Conservation (phyloP, 495 filamentous ascomycete species). For the Ascodesmis nigricans region DNA sequence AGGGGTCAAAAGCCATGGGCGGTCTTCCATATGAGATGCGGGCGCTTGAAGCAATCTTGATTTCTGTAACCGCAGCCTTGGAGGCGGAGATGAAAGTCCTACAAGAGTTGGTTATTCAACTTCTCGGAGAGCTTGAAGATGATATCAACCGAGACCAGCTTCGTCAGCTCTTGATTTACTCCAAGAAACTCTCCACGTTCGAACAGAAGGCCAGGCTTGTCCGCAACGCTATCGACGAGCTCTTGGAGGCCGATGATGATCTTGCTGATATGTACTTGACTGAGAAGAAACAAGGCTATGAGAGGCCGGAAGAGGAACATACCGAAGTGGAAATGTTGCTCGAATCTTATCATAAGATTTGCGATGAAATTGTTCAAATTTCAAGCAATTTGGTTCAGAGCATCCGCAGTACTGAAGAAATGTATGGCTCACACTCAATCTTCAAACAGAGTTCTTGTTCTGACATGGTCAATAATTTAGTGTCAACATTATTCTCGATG, state of each 20-base stretch:
- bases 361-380: slow-evolving; percentile 92
- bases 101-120: slow-evolving; percentile 69
- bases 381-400: slow-evolving; percentile 81
- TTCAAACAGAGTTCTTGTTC: neutral
- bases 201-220: slow-evolving; percentile 92
- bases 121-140: slow-evolving; percentile 78
- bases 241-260: slow-evolving; percentile 95
- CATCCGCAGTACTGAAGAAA: slow-evolving; percentile 95
- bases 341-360: slow-evolving; percentile 92
- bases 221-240: slow-evolving; percentile 81
- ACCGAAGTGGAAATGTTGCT: slow-evolving; percentile 92
- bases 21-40: slow-evolving; percentile 48
- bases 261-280: slow-evolving; percentile 84
- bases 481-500: slow-evolving; percentile 89
- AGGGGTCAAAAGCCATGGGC: slow-evolving; percentile 30
- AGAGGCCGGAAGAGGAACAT: slow-evolving; percentile 67
- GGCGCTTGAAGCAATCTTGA: slow-evolving; percentile 59
- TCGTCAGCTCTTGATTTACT: slow-evolving; percentile 70
- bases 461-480: slow-evolving; percentile 24
- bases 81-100: slow-evolving; percentile 88
- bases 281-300: slow-evolving; percentile 54
- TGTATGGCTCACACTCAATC: slow-evolving; percentile 33
- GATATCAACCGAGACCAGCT: slow-evolving; percentile 93
- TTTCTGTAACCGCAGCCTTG: slow-evolving; percentile 63
- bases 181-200: slow-evolving; percentile 87